These are phyloP conservation scores for Coemansia sp. DNA, from an alignment of 192 early-diverging fungal species.

Conservation along the genomic window DNA sequence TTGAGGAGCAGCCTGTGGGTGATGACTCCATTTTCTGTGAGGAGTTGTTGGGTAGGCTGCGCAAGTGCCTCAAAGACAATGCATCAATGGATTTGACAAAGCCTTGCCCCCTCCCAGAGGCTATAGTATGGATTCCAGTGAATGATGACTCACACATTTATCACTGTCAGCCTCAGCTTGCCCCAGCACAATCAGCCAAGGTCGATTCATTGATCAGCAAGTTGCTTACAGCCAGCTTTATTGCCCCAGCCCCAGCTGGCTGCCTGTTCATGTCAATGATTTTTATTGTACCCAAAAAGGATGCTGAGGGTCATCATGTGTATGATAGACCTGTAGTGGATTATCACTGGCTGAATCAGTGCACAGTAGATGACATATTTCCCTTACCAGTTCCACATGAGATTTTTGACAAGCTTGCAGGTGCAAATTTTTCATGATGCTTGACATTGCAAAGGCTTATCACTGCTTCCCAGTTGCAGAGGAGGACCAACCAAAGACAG, in stretches of 20 bases:
- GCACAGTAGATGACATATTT: not conserved
- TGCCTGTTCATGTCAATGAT: not conserved
- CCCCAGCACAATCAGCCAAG: not conserved
- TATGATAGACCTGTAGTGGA: conserved; percentile 1
- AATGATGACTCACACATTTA: not conserved
- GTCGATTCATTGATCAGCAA: not conserved
- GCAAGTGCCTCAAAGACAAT: not conserved
- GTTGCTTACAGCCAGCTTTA: not conserved
- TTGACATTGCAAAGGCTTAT: conserved; percentile 4
- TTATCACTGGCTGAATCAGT: not conserved
- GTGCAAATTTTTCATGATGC: not conserved
- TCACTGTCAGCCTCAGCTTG: not conserved
- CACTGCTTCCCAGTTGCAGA: not conserved
- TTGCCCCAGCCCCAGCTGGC: conserved; percentile 2
- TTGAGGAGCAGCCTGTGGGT: not conserved
- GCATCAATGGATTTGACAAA: not conserved
- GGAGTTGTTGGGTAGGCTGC: not conserved
- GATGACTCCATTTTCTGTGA: not conserved
- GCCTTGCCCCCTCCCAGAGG: not conserved
- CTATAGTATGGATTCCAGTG: not conserved
- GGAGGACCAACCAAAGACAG: conserved; percentile 2
- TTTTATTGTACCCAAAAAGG: conserved; percentile 5
- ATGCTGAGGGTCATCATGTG: not conserved
- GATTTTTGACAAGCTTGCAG: not conserved
- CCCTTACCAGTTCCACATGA: not conserved